Conservation (phyloP, 1,284 basidiomycete species). For the Meripilus lineatus region DNA sequence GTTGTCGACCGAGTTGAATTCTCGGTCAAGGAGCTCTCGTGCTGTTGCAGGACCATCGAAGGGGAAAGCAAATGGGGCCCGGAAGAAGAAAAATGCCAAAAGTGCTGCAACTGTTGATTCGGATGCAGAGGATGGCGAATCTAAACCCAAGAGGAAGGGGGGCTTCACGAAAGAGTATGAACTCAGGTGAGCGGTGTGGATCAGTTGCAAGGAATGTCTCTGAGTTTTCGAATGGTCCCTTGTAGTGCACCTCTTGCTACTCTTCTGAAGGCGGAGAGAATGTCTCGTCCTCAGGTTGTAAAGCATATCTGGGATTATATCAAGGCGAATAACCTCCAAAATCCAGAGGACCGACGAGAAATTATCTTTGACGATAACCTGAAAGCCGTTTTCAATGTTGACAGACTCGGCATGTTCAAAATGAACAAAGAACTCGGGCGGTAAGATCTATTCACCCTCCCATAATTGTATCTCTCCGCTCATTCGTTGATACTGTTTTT, state of each 20-base stretch:
- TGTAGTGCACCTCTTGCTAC: slow-evolving; percentile 58
- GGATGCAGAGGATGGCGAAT: slow-evolving; percentile 37
- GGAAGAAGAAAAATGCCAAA: slow-evolving; percentile 42
- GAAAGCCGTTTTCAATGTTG: slow-evolving; percentile 65
- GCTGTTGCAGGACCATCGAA: slow-evolving; percentile 23
- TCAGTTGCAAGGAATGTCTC: neutral
- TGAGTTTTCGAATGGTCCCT: neutral
- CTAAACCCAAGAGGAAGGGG: slow-evolving; percentile 34
- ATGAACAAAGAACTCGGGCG: slow-evolving; percentile 82
- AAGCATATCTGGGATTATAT: slow-evolving; percentile 87
- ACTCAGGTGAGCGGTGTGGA: slow-evolving; percentile 52
- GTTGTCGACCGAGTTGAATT: slow-evolving; percentile 68
- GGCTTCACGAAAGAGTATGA: slow-evolving; percentile 75
- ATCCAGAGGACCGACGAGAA: slow-evolving; percentile 74
- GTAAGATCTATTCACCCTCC: slow-evolving; percentile 43
- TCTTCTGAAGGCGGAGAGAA: slow-evolving; percentile 51
- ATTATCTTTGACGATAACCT: slow-evolving; percentile 76
- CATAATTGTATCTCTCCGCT: neutral
- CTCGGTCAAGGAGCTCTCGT: slow-evolving; percentile 46
- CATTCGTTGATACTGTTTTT: neutral
- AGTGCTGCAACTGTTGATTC: slow-evolving; percentile 54
- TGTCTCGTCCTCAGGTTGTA: slow-evolving; percentile 85
- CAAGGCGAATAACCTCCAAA: slow-evolving; percentile 73
- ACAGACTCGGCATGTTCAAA: slow-evolving; percentile 81
- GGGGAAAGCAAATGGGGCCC: slow-evolving; percentile 34